Base-by-base conservation (phyloP, 2,329 filamentous ascomycete genomes). In the Cladosporium sp. region DNA sequence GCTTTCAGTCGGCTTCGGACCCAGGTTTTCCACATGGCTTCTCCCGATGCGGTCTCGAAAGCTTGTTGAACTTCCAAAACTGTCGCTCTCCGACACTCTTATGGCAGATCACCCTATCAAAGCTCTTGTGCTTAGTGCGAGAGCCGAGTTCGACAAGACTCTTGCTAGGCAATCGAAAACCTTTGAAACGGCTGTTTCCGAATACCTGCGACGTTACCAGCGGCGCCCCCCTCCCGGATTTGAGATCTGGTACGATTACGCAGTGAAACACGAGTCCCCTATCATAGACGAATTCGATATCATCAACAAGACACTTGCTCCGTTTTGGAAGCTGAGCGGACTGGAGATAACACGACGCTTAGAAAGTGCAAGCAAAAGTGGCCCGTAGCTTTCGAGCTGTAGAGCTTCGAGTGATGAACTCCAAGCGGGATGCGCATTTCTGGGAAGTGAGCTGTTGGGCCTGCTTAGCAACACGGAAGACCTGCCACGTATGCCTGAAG, bases 401-500 rank as follows among this genome's bases (percentile, higher is more conserved):
- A 7, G 7, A 29, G 29, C 29, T 33, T 33, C 31, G 31, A 33
- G 31, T 33, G 2, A 2, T 33, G 31, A 8, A 33, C 6, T 10
- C 31, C 10, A 12, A 11, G 31, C 31, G 5, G 31, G 29, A 29
- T 29, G 29, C 29, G 29, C 29, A 11, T 33, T 21, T 14, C 53
- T 57, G 10, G 53, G 53, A 26, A 5, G 6, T 35, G 53, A 37
- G 31, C 2, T 57, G 8, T 37, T 57, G 53, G 1, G n/a, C 3
- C 18, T 35, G 28, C 57, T 67, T 12, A 31, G 37, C 23, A 31
- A 66, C 28, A 21, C 55, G 29, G 55, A 66, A 18, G 44, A 67
- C 18, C 26, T 44, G n/a, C 8, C 35, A 2, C 29, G 66, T 2
- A 55, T 82, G 4, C 79, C 80, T 0, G 72, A 83, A 31, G 64